Evolutionary conservation across 176 grass and related monocot species (phyloP).

Genomic region (Paspalum vaginatum): DNA sequence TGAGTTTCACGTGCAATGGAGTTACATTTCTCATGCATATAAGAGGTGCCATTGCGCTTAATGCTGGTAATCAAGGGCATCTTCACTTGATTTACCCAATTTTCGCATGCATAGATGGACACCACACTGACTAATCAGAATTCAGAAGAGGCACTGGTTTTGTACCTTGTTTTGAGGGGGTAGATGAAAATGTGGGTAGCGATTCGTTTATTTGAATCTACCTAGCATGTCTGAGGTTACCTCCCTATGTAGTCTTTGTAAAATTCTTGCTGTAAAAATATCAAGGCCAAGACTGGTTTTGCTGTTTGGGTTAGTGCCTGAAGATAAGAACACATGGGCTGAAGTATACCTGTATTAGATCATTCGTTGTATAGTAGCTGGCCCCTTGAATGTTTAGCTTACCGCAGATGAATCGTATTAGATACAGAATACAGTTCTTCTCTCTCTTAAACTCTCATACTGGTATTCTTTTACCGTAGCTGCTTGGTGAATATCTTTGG

Average conservation of each 20-base stretch:
- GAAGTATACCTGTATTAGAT: conserved; percentile 37
- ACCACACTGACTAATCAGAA: conserved; percentile 2
- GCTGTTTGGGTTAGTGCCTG: conserved; percentile 19
- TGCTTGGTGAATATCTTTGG: no score
- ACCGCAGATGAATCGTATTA: background rate
- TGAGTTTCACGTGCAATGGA: background rate
- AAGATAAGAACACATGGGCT: conserved; percentile 19
- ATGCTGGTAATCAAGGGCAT: conserved; percentile 26
- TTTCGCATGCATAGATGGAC: conserved; percentile 25
- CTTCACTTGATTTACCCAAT: conserved; percentile 16
- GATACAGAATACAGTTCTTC: no score
- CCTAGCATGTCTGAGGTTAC: conserved; percentile 7
- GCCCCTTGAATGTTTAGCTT: conserved; percentile 19
- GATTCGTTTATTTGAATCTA: conserved; percentile 39
- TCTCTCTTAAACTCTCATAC: no score
- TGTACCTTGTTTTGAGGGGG: conserved; percentile 4
- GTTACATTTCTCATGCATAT: conserved; percentile 10
- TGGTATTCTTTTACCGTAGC: no score
- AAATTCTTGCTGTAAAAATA: conserved; percentile 43
- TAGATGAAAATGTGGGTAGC: conserved; percentile 18
- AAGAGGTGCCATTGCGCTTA: conserved; percentile 9
- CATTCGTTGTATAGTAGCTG: conserved; percentile 50
- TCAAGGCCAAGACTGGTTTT: conserved; percentile 10
- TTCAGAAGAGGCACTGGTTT: conserved; percentile 21
- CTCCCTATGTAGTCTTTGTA: conserved; percentile 32